A percentile compares a stretch with the other conserved stretches of the same genome.
These are phyloP conservation scores for Athelia psychrophila DNA, from an alignment of 1,284 basidiomycete genomes.

Conservation along the genomic window DNA sequence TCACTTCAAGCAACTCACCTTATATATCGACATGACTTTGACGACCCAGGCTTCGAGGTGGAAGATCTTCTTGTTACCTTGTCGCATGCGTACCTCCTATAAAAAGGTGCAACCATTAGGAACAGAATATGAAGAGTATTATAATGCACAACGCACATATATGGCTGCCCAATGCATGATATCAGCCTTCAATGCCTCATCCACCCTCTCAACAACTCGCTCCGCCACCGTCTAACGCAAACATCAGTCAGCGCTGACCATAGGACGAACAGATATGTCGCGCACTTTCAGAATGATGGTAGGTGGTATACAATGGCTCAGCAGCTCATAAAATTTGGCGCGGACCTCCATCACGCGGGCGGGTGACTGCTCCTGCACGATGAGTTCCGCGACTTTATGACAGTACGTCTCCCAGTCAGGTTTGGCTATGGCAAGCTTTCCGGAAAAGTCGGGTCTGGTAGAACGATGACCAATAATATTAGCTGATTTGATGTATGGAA, in stretches of 20 bases:
- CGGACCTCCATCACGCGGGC: slow-evolving; percentile 90
- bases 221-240: slow-evolving; percentile 78
- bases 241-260: slow-evolving; percentile 2
- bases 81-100: slow-evolving; percentile 88
- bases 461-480: neutral
- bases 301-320: slow-evolving; percentile 98
- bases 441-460: slow-evolving; percentile 67
- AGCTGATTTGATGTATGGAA: neutral
- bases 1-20: slow-evolving; percentile 38
- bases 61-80: slow-evolving; percentile 93
- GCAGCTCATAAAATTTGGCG: slow-evolving; percentile 91
- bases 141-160: slow-evolving; percentile 60
- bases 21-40: slow-evolving; percentile 80
- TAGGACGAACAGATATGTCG: slow-evolving; percentile 2
- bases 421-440: slow-evolving; percentile 80
- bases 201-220: slow-evolving; percentile 81
- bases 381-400: slow-evolving; percentile 89
- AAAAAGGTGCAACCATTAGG: slow-evolving; percentile 1
- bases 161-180: slow-evolving; percentile 97
- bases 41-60: slow-evolving; percentile 93
- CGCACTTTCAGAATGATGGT: slow-evolving; percentile 84
- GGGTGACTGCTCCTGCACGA: slow-evolving; percentile 93
- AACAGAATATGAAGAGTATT: neutral
- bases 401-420: slow-evolving; percentile 99
- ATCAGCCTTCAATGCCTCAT: slow-evolving; percentile 85